Percentiles rank a stretch among this genome's conserved stretches.
phyloP scores from a whole-genome alignment of 352 stramenopile genomes.

The Globisporangium paddicum region DNA sequence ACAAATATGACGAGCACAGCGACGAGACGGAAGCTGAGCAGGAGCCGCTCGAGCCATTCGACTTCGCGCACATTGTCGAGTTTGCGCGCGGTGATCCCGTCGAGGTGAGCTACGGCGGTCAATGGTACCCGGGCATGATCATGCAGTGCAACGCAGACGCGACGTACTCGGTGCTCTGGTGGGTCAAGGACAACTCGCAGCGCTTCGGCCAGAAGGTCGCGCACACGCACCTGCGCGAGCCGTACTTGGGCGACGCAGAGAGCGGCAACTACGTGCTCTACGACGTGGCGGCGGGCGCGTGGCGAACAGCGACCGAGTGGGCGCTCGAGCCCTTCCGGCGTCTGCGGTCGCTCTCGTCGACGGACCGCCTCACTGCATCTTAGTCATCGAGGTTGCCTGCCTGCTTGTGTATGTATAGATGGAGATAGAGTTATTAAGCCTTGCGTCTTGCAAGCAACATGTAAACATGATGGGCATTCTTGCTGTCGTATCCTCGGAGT shows the following conservation, averaged over 20 bases:
- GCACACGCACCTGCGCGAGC: constrained; percentile 45
- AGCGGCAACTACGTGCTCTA: constrained; percentile 31
- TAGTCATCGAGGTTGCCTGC: background rate
- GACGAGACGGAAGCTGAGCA: background rate
- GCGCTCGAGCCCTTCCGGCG: constrained; percentile 37
- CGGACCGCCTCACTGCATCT: background rate
- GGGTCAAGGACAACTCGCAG: constrained; percentile 77
- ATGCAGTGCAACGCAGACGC: constrained; percentile 49
- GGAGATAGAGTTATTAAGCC: background rate
- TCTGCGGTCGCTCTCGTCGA: constrained; percentile 25
- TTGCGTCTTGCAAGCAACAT: background rate
- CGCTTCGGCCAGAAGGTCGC: constrained; percentile 54
- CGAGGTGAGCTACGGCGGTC: constrained; percentile 41
- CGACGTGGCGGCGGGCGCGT: constrained; percentile 51
- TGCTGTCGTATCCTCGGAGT: too few relatives aligned
- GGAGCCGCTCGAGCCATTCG: background rate
- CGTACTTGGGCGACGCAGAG: constrained; percentile 15
- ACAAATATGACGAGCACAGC: too few relatives aligned
- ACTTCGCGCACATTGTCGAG: background rate
- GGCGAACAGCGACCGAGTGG: constrained; percentile 38
- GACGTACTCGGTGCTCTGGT: constrained; percentile 78
- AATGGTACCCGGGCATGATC: constrained; percentile 68
- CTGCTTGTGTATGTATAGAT: background rate
- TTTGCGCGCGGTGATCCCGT: constrained; percentile 64
- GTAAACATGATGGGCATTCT: too few relatives aligned